phyloP scores from a whole-genome alignment of 306 rosid species.

The Cicer judaicum region DNA sequence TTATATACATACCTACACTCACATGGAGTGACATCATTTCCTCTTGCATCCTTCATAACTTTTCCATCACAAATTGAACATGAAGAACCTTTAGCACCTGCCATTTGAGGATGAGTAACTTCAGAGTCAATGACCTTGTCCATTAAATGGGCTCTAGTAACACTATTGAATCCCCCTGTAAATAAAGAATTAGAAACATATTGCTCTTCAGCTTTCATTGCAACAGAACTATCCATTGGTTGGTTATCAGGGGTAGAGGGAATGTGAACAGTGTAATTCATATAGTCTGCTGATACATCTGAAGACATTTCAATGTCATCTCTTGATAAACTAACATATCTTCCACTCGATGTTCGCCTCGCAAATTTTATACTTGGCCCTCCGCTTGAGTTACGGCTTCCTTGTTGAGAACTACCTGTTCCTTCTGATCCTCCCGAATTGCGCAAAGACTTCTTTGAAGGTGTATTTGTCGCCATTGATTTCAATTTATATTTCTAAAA shows the following conservation, averaged over 20 bases:
- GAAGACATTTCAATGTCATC: conserved; percentile 88
- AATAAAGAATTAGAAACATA: conserved; percentile 85
- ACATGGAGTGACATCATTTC: conserved; percentile 77
- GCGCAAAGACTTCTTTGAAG: conserved; percentile 65
- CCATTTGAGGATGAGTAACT: conserved; percentile 93
- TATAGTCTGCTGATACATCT: conserved; percentile 73
- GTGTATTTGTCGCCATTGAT: conserved; percentile 60
- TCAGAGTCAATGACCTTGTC: conserved; percentile 91
- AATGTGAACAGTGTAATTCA: conserved; percentile 89
- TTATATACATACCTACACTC: conserved; percentile 76
- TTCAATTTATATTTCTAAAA: background rate
- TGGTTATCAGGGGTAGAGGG: conserved; percentile 91
- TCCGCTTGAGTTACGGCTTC: conserved; percentile 28
- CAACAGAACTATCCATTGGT: conserved; percentile 75
- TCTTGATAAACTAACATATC: conserved; percentile 76
- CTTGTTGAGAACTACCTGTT: background rate
- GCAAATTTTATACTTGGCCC: conserved; percentile 64
- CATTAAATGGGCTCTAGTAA: conserved; percentile 87
- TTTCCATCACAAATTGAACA: conserved; percentile 85
- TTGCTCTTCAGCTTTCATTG: conserved; percentile 88
- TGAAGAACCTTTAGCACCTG: conserved; percentile 86
- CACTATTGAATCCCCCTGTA: conserved; percentile 91
- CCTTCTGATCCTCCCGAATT: conserved; percentile 39
- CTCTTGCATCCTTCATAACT: conserved; percentile 93
- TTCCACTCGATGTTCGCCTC: conserved; percentile 83